Evolutionary conservation across 78 protist species (phyloP).

Genomic region (Trichosphaerium sp.): DNA sequence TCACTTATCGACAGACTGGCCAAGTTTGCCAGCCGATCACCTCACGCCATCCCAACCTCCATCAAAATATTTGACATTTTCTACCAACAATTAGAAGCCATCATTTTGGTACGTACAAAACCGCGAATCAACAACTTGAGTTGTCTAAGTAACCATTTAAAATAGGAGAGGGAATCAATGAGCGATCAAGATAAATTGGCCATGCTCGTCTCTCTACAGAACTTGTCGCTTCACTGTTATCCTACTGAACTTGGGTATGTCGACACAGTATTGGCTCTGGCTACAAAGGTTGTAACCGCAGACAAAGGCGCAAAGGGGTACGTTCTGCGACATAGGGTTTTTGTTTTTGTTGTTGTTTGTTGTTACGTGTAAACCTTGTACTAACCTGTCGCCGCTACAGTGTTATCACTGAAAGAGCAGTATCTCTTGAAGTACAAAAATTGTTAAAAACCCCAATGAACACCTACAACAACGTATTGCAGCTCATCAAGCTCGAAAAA

Average conservation of each 20-base stretch:
- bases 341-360: not conserved
- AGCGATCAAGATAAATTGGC: slow-evolving; percentile 42
- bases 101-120: not conserved
- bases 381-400: slow-evolving; percentile 23
- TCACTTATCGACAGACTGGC: slow-evolving; percentile 76
- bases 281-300: slow-evolving; percentile 1
- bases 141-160: not conserved
- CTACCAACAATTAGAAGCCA: slow-evolving; percentile 18
- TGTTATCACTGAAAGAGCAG: no score
- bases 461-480: slow-evolving; percentile 27
- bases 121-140: not conserved
- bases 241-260: slow-evolving; percentile 64
- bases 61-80: slow-evolving; percentile 64
- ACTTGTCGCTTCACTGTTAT: slow-evolving; percentile 60
- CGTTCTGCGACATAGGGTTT: not conserved
- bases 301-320: not conserved
- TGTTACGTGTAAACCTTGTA: slow-evolving; percentile 31
- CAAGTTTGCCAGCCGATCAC: slow-evolving; percentile 30
- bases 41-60: slow-evolving; percentile 27
- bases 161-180: slow-evolving; percentile 45
- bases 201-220: slow-evolving; percentile 55
- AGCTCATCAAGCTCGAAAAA: slow-evolving; percentile 46
- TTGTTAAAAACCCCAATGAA: slow-evolving; percentile 46
- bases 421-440: slow-evolving; percentile 23
- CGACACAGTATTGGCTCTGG: slow-evolving; percentile 33